Evolutionary conservation across 331 rosid species (phyloP), one percentile per base, ranked within the genome.

Genomic region (Ulmus americana): DNA sequence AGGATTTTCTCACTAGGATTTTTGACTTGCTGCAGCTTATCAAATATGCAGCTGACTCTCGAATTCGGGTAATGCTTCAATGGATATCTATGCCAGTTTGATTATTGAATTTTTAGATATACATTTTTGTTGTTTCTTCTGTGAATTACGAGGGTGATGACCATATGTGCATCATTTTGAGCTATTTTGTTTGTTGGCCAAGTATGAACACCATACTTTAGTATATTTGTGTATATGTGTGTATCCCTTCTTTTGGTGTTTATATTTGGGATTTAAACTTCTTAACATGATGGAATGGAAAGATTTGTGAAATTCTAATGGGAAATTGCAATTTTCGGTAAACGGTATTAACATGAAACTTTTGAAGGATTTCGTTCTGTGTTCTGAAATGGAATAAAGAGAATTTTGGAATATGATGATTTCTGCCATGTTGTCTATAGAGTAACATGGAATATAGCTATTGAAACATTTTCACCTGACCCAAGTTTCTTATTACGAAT

Each of bases 1-100:
- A n/a, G n/a, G n/a, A n/a, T 28, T 28, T 28, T 28, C 35, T 28
- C 3, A 28, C 35, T 28, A 2, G 35, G 35, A 28, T 28, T 57
- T 80, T 77, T 14, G 50, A 64, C 56, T 12, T 60, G 71, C 71
- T 40, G 65, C 58, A 40, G 46, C 61, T 52, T 14, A 9, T 57
- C 55, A 45, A 76, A 68, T 11, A 90, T 85, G 97, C 95, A 82
- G 64, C 77, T 87, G 51, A 85, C 91, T 6, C 79, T 90, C 22
- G 97, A 90, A 75, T 90, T 90, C 66, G 89, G 97, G 95, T 90
- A 75, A 67, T 50, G 10, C 9, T 0, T 28, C 35, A 28, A 11
- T 7, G 6, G 38, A 59, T 40, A 6, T 14, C 7, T 12, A 12
- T 5, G 7, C 6, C 18, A 49, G 54, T 4, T 54, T 7, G 47